Percentiles rank a stretch among this genome's conserved stretches.
Evolutionary conservation across 1,284 basidiomycete genomes (phyloP).

Genomic region (Gomphus bonarii): DNA sequence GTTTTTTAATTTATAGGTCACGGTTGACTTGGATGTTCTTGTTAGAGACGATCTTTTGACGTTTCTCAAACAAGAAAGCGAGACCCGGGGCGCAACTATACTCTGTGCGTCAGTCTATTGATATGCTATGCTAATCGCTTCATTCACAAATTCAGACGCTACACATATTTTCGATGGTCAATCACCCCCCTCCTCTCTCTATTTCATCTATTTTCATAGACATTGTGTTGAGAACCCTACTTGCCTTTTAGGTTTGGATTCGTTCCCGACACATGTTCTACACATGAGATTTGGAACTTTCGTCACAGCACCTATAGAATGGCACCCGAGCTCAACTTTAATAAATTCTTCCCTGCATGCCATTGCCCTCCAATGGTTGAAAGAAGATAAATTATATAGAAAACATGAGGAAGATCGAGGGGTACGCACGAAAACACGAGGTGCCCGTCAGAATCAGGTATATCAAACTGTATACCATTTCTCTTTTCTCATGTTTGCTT

Average conservation of each 20-base stretch:
- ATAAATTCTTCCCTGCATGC: slow-evolving; percentile 47
- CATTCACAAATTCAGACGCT: slow-evolving; percentile 47
- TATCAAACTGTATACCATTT: slow-evolving; percentile 17
- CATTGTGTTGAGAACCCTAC: too few species aligned
- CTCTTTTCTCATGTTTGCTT: slow-evolving; percentile 9
- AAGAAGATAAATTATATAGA: slow-evolving; percentile 65
- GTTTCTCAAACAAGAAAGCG: slow-evolving; percentile 82
- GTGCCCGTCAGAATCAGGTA: slow-evolving; percentile 56
- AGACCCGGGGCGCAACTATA: slow-evolving; percentile 77
- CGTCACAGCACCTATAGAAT: slow-evolving; percentile 53
- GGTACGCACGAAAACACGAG: slow-evolving; percentile 46
- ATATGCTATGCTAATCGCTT: not conserved
- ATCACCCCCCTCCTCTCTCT: not conserved
- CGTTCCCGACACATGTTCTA: slow-evolving; percentile 83
- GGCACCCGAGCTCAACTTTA: slow-evolving; percentile 28
- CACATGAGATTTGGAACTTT: slow-evolving; percentile 82
- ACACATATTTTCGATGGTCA: slow-evolving; percentile 91
- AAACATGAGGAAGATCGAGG: slow-evolving; percentile 44
- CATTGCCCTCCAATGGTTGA: slow-evolving; percentile 77
- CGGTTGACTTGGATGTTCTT: slow-evolving; percentile 96
- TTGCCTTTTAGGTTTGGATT: slow-evolving; percentile 40
- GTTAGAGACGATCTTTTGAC: slow-evolving; percentile 86
- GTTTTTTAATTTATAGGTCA: slow-evolving; percentile 46
- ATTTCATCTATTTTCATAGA: not conserved
- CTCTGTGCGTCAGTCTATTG: slow-evolving; percentile 49